phyloP scores from a whole-genome alignment of 352 stramenopile genomes.

The Aphanomyces euteiches region DNA sequence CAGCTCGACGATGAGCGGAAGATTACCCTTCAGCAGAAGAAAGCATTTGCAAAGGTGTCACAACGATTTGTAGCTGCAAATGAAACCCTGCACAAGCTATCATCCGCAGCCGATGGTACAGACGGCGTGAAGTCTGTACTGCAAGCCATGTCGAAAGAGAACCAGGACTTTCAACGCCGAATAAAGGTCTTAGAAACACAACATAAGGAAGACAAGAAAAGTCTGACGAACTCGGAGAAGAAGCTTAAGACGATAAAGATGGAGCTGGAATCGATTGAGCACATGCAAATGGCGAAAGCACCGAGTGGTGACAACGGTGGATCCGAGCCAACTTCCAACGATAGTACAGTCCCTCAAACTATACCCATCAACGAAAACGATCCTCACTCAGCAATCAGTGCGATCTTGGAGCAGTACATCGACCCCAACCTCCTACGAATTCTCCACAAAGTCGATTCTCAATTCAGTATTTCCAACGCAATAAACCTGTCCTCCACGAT shows the following conservation, averaged over 20 bases:
- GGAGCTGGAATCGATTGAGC: constrained; percentile 70
- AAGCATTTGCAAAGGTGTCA: constrained; percentile 66
- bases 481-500: constrained; percentile 59
- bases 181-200: constrained; percentile 58
- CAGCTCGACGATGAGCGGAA: constrained; percentile 51
- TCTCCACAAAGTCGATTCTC: constrained; percentile 76
- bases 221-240: constrained; percentile 56
- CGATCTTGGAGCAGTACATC: constrained; percentile 53
- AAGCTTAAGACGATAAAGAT: constrained; percentile 61
- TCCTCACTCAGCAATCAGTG: constrained; percentile 31
- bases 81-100: constrained; percentile 47
- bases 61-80: constrained; percentile 53
- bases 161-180: constrained; percentile 64
- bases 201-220: constrained; percentile 55
- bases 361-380: constrained; percentile 32
- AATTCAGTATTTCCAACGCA: constrained; percentile 81
- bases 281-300: constrained; percentile 45
- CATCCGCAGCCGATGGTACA: constrained; percentile 23
- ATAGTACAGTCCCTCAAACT: constrained; percentile 18
- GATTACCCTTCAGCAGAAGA: constrained; percentile 46
- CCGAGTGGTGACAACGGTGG: no score
- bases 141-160: constrained; percentile 58
- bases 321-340: constrained; percentile 37
- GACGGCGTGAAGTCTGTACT: constrained; percentile 46
- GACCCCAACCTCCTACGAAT: constrained; percentile 77